Percentiles rank a stretch among this genome's conserved stretches.
phyloP scores from a whole-genome alignment of 495 filamentous ascomycete genomes.

The Penicillium cinerascens region DNA sequence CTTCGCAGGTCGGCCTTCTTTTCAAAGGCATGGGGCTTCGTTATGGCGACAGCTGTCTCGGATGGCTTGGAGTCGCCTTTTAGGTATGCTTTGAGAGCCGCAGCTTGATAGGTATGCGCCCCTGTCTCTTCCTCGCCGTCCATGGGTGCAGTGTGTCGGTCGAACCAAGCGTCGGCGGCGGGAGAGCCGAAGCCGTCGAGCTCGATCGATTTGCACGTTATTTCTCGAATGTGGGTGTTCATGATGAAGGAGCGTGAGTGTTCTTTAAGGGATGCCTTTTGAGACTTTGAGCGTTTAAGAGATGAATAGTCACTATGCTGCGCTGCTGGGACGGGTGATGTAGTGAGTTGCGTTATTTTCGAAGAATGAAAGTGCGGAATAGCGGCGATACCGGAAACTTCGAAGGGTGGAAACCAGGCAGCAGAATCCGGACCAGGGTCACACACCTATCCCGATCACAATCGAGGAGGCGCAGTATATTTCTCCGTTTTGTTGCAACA shows the following conservation, averaged over 20 bases:
- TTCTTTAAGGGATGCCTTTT: not conserved
- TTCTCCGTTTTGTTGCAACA: not conserved
- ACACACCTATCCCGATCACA: not conserved
- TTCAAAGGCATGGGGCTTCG: not conserved
- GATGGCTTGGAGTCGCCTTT: constrained; percentile 6
- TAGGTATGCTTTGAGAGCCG: constrained; percentile 6
- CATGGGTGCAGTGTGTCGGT: constrained; percentile 8
- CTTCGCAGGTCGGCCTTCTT: constrained; percentile 5
- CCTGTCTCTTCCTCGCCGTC: constrained; percentile 7
- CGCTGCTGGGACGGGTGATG: not conserved
- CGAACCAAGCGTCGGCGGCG: constrained; percentile 4
- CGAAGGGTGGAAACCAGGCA: too few species aligned
- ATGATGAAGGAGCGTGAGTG: not conserved
- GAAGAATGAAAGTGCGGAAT: constrained; percentile 3
- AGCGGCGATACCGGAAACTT: too few species aligned
- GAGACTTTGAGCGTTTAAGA: not conserved
- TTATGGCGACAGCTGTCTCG: constrained; percentile 3
- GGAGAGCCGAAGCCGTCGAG: constrained; percentile 6
- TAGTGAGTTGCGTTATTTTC: constrained; percentile 1
- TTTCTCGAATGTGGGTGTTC: constrained; percentile 1
- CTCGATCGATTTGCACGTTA: constrained; percentile 2
- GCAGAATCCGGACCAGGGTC: not conserved
- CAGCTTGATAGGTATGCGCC: constrained; percentile 6
- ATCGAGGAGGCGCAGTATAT: not conserved
- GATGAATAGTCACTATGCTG: constrained; percentile 1